Evolutionary conservation across 345 rosid species (phyloP), one percentile per base, ranked within the genome.

Genomic region (Abelmoschus esculentus): DNA sequence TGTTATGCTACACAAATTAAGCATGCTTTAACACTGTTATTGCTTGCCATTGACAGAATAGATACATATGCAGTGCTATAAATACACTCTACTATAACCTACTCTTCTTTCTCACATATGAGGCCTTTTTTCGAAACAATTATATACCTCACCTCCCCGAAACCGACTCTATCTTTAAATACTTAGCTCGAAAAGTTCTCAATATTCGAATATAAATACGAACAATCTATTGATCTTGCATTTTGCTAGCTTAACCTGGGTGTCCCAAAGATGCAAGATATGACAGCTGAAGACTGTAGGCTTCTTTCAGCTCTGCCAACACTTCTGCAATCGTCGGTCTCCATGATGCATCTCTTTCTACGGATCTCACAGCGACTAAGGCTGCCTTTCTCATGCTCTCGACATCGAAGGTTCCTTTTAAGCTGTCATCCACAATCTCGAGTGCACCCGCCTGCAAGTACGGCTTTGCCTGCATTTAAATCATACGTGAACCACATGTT

Each of bases 391-490:
- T 86, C 96, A 90, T 86, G 83, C 98, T 89, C 73, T 77, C 89
- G 74, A 70, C 82, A 50, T 87, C 91, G 29, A 85, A 90, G 40
- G 66, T 82, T 69, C 85, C 96, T 68, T 82, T 80, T 67, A 92
- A 68, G 71, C 78, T 78, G 46, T 86, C 92, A 38, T 90, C 97
- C 72, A 87, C 92, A 67, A 90, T 86, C 80, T 93, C 92, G 46
- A 85, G 87, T 60, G 92, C 86, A 60, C 90, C 93, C 50, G 96
- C 97, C 81, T 89, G 98, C 81, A 93, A 82, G 79, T 89, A 86
- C 31, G 93, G 97, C 73, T 85, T 90, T 31, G 98, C 98, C 42
- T 59, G 63, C 42, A 14, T 13, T 29, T 14, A 14, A 31, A 7
- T 31, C 19, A 31, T 29, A 31, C 31, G 15, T 59, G 40, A 59